Evolutionary conservation across 2,329 filamentous ascomycete genomes (phyloP).

Genomic region (Hymenoscyphus fructigenus): DNA sequence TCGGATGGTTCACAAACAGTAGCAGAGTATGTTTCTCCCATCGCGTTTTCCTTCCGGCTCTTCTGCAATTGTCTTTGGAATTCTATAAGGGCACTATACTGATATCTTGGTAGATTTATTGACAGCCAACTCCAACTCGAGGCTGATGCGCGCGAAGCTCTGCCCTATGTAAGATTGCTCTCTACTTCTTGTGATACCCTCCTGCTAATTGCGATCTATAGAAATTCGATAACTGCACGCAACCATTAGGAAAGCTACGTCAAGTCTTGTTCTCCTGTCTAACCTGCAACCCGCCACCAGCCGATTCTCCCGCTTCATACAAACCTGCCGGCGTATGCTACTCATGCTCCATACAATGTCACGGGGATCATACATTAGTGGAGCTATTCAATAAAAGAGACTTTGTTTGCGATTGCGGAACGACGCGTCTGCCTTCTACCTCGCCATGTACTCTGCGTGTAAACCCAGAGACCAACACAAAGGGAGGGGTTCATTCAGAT

Average conservation of each 20-base stretch:
- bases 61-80: not conserved
- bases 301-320: constrained; percentile 60
- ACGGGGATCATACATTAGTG: constrained; percentile 91
- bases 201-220: constrained; percentile 39
- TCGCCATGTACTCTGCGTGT: constrained; percentile 75
- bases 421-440: constrained; percentile 66
- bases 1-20: constrained; percentile 56
- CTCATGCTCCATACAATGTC: constrained; percentile 93
- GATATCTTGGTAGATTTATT: constrained; percentile 64
- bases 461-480: constrained; percentile 70
- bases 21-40: constrained; percentile 36
- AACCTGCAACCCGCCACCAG: constrained; percentile 83
- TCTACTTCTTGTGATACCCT: constrained; percentile 8
- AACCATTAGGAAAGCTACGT: constrained; percentile 81
- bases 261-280: constrained; percentile 91
- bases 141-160: constrained; percentile 88
- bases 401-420: constrained; percentile 96
- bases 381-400: constrained; percentile 95
- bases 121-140: constrained; percentile 87
- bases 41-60: not conserved
- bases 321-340: constrained; percentile 87
- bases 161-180: constrained; percentile 70
- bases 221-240: constrained; percentile 93
- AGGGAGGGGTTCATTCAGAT: constrained; percentile 76
- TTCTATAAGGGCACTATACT: not conserved